phyloP scores from a whole-genome alignment of 192 early-diverging fungal species.

The Gonapodya prolifera region DNA sequence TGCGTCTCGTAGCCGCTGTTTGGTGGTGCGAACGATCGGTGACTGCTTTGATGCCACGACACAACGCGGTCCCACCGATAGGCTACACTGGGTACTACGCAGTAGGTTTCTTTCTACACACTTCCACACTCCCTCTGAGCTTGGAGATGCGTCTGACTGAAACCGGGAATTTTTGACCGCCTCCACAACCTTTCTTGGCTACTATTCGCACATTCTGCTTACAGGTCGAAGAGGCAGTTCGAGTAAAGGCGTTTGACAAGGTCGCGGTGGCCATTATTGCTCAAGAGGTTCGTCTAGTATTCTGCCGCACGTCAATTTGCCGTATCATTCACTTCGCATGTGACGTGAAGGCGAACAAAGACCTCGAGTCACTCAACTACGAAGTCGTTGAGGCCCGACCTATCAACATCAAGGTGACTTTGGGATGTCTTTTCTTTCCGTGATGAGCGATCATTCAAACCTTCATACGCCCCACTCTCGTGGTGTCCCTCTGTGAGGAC shows the following conservation, averaged over 20 bases:
- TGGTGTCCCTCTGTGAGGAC: neutral
- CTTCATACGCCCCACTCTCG: neutral
- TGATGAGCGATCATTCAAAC: neutral
- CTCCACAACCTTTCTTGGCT: neutral
- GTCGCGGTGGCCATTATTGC: constrained; percentile 1
- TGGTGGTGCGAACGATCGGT: no score
- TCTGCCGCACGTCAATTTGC: neutral
- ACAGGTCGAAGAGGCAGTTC: neutral
- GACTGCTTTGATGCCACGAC: no score
- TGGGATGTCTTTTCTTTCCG: neutral
- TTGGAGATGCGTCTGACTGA: neutral
- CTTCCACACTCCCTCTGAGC: neutral
- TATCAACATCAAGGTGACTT: neutral
- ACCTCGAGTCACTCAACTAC: neutral
- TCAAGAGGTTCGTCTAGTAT: neutral
- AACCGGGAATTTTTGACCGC: no score
- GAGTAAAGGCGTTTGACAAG: neutral
- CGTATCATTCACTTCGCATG: neutral
- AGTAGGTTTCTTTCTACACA: neutral
- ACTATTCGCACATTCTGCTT: neutral
- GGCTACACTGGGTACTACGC: neutral
- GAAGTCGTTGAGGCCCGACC: neutral
- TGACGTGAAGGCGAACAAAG: neutral
- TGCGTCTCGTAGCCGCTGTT: no score
- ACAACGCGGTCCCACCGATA: no score